phyloP scores from a whole-genome alignment of 345 rosid genomes.

The Camelina hispida region DNA sequence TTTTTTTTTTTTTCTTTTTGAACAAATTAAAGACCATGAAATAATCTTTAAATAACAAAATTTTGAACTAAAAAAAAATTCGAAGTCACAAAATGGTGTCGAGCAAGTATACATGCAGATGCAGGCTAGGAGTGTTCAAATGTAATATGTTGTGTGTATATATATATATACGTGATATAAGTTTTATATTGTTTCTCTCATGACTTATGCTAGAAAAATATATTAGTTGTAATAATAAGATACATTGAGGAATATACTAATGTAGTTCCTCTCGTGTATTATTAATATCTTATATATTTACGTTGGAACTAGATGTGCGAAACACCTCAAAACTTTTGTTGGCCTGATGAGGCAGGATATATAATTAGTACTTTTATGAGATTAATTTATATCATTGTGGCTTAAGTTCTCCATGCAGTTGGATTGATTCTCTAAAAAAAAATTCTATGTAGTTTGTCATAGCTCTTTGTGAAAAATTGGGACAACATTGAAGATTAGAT shows the following conservation, averaged over 20 bases:
- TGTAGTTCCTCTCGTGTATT: slow-evolving; percentile 14
- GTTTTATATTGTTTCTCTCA: slow-evolving; percentile 34
- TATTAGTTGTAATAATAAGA: slow-evolving; percentile 34
- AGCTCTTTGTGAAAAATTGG: neutral
- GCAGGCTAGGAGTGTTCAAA: too few species aligned
- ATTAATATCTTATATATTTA: neutral
- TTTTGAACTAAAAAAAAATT: neutral
- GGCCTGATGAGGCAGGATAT: slow-evolving; percentile 33
- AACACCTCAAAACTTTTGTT: slow-evolving; percentile 19
- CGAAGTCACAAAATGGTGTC: slow-evolving; percentile 2
- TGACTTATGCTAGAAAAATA: slow-evolving; percentile 20
- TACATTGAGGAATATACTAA: slow-evolving; percentile 29
- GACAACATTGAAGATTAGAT: neutral
- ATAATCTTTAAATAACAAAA: neutral
- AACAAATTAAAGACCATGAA: too few species aligned
- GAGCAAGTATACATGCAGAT: neutral
- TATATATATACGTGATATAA: neutral
- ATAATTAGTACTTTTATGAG: slow-evolving; percentile 15
- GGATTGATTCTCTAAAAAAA: slow-evolving; percentile 24
- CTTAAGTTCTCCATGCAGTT: slow-evolving; percentile 40
- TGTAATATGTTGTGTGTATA: neutral
- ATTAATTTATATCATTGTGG: slow-evolving; percentile 28
- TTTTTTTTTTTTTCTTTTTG: too few species aligned
- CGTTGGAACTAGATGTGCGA: slow-evolving; percentile 41
- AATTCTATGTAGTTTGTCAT: neutral